These are phyloP conservation scores for Eustoma russellianum DNA, from an alignment of 257 asterid genomes.

Conservation along the genomic window DNA sequence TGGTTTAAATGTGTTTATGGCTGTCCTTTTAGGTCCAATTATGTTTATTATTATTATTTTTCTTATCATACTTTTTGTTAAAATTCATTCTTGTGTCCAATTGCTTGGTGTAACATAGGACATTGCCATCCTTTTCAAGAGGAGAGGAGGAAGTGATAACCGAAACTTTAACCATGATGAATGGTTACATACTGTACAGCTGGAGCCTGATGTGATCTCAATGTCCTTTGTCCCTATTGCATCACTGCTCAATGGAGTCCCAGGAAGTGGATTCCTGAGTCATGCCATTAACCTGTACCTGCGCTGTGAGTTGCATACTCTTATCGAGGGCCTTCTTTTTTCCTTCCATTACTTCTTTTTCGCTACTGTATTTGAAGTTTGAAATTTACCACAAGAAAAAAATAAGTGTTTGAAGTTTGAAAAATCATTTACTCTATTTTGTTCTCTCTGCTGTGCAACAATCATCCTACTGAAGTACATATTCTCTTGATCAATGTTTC, in stretches of 20 bases:
- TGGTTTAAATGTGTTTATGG: constrained; percentile 9
- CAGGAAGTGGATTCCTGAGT: constrained; percentile 94
- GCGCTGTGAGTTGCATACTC: constrained; percentile 63
- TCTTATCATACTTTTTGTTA: background rate
- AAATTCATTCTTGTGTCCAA: constrained; percentile 15
- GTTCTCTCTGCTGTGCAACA: too few species aligned
- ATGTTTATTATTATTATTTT: too few species aligned
- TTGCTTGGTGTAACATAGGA: constrained; percentile 50
- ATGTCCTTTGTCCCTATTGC: constrained; percentile 94
- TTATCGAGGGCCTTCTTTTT: background rate
- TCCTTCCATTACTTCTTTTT: too few species aligned
- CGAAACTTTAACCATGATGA: constrained; percentile 58
- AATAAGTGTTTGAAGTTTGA: too few species aligned
- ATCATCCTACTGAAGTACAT: too few species aligned
- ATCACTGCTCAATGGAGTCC: constrained; percentile 81
- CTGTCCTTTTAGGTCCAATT: constrained; percentile 8
- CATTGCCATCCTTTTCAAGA: constrained; percentile 59
- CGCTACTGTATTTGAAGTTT: too few species aligned
- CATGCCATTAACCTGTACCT: constrained; percentile 93
- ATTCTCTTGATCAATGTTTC: too few species aligned
- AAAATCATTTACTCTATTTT: too few species aligned
- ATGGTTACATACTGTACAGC: constrained; percentile 82
- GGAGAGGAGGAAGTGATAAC: constrained; percentile 86
- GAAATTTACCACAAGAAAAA: too few species aligned
- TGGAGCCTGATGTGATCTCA: constrained; percentile 92